A percentile compares a stretch with the other conserved stretches of the same genome.
phyloP scores from a whole-genome alignment of 495 filamentous ascomycete species.

The Elaphomyces granulatus region DNA sequence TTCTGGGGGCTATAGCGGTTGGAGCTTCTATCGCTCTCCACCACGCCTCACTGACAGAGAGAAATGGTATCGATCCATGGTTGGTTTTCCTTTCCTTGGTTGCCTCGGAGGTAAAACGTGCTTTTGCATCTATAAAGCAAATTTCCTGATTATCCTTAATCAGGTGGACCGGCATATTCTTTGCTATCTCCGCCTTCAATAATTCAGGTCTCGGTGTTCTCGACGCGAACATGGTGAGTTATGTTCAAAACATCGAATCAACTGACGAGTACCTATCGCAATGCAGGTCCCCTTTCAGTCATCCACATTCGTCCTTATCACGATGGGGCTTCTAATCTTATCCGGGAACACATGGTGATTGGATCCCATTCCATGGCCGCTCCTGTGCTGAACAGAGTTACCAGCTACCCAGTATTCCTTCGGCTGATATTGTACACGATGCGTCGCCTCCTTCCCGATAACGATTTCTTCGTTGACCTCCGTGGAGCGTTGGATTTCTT shows the following conservation, averaged over 20 bases:
- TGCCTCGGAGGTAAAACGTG: too few species aligned
- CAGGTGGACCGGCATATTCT: slow-evolving; percentile 20
- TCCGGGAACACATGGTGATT: slow-evolving; percentile 73
- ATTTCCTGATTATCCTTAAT: too few species aligned
- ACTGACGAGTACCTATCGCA: too few species aligned
- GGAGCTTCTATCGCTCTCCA: slow-evolving; percentile 56
- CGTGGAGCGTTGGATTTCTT: slow-evolving; percentile 64
- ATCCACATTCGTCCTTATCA: slow-evolving; percentile 52
- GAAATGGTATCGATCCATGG: slow-evolving; percentile 57
- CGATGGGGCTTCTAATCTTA: slow-evolving; percentile 63
- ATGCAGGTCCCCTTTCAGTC: too few species aligned
- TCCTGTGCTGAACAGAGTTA: too few species aligned
- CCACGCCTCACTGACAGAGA: slow-evolving; percentile 37
- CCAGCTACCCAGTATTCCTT: slow-evolving; percentile 69
- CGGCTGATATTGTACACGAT: slow-evolving; percentile 61
- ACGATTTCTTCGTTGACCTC: slow-evolving; percentile 28
- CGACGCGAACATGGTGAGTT: slow-evolving; percentile 63
- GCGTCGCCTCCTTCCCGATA: slow-evolving; percentile 30
- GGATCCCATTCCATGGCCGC: too few species aligned
- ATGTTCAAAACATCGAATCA: too few species aligned
- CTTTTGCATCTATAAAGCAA: too few species aligned
- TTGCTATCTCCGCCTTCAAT: slow-evolving; percentile 59
- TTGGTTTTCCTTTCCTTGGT: too few species aligned
- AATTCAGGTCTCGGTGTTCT: slow-evolving; percentile 79
- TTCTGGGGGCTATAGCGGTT: slow-evolving; percentile 55